A percentile compares a stretch with the other conserved stretches of the same genome.
Conservation (phyloP, 2,329 filamentous ascomycete species). For the Pestalotiopsis sp. region DNA sequence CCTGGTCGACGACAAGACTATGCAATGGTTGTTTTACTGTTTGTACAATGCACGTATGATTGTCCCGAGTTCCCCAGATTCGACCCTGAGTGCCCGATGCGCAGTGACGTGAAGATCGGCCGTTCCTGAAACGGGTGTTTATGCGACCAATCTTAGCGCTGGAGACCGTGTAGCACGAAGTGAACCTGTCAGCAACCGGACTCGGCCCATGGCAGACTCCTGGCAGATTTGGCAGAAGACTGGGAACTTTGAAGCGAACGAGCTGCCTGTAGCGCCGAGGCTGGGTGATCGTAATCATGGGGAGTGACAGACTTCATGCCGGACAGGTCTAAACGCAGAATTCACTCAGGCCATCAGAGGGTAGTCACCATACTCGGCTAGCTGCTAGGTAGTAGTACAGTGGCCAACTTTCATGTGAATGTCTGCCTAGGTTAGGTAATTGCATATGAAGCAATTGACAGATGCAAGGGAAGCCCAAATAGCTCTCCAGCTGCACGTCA, state of each 20-base stretch:
- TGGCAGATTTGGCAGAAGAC: no score
- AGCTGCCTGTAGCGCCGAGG: background rate
- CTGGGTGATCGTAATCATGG: background rate
- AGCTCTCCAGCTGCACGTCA: background rate
- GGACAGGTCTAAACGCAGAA: background rate
- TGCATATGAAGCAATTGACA: background rate
- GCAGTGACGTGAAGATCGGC: slow-evolving; percentile 8
- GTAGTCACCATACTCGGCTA: no score
- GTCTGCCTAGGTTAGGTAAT: background rate
- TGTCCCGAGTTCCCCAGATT: slow-evolving; percentile 1
- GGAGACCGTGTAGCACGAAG: background rate
- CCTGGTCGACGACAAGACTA: background rate
- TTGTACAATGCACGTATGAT: background rate
- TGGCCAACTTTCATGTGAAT: background rate
- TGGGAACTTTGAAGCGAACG: background rate
- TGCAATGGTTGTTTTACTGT: background rate
- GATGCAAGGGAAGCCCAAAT: background rate
- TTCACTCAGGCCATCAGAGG: background rate
- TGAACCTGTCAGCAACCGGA: background rate
- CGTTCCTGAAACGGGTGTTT: slow-evolving; percentile 4
- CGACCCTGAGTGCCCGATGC: background rate
- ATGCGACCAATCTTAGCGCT: background rate
- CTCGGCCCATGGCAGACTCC: background rate
- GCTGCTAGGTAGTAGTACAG: background rate
- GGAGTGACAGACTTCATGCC: background rate